Evolutionary conservation across 2,329 filamentous ascomycete genomes (phyloP), one percentile per base, ranked within the genome.

Genomic region (Colletotrichum lini): DNA sequence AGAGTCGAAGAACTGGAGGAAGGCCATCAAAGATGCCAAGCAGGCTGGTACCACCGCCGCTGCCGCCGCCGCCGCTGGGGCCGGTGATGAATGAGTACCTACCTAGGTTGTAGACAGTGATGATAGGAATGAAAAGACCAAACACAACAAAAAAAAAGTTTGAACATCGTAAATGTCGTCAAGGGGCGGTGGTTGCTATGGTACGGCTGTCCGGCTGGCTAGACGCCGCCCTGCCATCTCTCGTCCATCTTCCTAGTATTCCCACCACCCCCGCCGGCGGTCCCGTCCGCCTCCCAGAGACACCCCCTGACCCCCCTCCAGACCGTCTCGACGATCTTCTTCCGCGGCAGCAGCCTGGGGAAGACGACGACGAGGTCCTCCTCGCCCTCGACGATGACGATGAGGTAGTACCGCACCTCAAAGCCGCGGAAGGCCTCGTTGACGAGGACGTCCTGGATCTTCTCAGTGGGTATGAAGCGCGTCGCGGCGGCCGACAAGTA

Each of bases 361-460:
- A 99, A 99, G 3, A 98, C 95, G n/a, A 99, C 96, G 0, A 98
- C 93, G 5, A 97, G 89, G 74, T 96, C 92, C 65, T 92, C 89
- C 82, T 98, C 96, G 2, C 92, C 95, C 76, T 97, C 93, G 21
- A 98, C 94, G 64, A 98, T 92, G 40, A 98, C 93, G 5, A 94
- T 90, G 10, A 99, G 84, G 78, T 98, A 98, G 78, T 96, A 97
- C 50, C 92, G 86, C 45, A 98, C 95, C 82, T 95, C 94, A 78
- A 98, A 97, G 0, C 95, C 95, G 68, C 90, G 90, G 82, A 98
- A 98, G 4, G 95, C 96, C 84, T 99, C 96, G 80, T 98, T 95
- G 61, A 99, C 93, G 65, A 98, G 90, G 67, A 99, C 92, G 80
- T 99, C 96, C 79, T 94, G 94, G 69, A 99, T 97, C 82, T 94